Base-by-base conservation (phyloP, 345 rosid species). In the Salix viminalis region DNA sequence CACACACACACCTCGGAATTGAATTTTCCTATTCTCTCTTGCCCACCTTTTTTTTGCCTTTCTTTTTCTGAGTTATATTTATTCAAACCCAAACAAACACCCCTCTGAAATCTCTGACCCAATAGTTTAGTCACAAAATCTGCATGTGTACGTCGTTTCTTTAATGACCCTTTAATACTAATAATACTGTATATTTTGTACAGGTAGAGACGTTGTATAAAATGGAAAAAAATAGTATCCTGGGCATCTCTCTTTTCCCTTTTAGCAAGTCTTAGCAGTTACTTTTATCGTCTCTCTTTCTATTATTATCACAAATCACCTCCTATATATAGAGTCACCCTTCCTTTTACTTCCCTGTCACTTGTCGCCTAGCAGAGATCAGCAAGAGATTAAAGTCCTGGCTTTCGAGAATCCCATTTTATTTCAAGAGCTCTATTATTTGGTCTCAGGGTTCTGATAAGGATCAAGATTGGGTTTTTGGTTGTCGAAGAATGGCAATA, bases 101-200 rank as follows among this genome's bases (percentile, higher is more conserved):
- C 14, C 28, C 87, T 83, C 82, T 77, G 90, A 75, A 79, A 76
- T 82, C 91, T 92, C 98, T 92, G 95, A 90, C 92, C 92, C 88
- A 85, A 88, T 89, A 79, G 92, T 88, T 88, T 84, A 86, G 91
- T 90, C 95, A 90, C 91, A 89, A 87, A 89, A 89, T 89, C 89
- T 90, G 95, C 97, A 91, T 91, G 97, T 80, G 86, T 88, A 88
- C 95, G 90, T 88, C 86, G 88, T 82, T 88, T 50, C 65, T 73
- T 71, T 75, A 75, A 65, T 68, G 71, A 70, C 19, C 26, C 48
- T 52, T 58, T 23, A 58, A 11, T 11, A 23, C 23, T 0, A 9
- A 58, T 9, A 54, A 54, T 54, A 54, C 6, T 36, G 10, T n/a
- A 58, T 58, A 0, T 4, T 46, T 46, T n/a, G 9, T 52, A 30